Percentiles rank a stretch among this genome's conserved stretches.
Evolutionary conservation across 305 asterid species (phyloP).

Genomic region (Fraxinus sp.): DNA sequence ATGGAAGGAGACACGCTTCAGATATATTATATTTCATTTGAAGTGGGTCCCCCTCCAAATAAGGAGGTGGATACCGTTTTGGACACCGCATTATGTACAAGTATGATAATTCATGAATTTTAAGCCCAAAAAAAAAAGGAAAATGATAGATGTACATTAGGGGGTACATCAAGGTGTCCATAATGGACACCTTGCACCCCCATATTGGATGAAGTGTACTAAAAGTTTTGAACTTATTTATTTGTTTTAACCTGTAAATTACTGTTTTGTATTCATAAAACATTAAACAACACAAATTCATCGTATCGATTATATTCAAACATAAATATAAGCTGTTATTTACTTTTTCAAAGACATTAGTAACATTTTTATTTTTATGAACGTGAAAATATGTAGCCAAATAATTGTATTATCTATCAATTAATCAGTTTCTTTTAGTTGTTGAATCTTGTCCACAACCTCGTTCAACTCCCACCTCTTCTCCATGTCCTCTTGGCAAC

Average conservation of each 20-base stretch:
- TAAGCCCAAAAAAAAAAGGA: no score
- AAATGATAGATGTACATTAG: no score
- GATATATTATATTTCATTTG: no score
- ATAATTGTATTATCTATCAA: not conserved
- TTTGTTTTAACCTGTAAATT: not conserved
- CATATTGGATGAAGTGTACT: no score
- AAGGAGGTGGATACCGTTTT: no score
- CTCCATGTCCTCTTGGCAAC: constrained; percentile 64
- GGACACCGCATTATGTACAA: no score
- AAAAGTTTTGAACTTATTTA: not conserved
- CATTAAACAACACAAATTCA: not conserved
- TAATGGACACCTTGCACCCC: no score
- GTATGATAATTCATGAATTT: no score
- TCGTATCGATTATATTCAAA: not conserved
- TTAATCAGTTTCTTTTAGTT: constrained; percentile 30
- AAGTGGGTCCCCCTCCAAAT: no score
- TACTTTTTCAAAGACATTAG: not conserved
- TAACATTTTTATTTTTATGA: not conserved
- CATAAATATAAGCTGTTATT: not conserved
- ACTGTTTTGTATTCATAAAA: not conserved
- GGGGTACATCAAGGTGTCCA: no score
- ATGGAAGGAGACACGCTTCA: no score
- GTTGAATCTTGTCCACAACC: constrained; percentile 46
- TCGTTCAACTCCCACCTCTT: constrained; percentile 72
- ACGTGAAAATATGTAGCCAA: not conserved